phyloP scores from a whole-genome alignment of 2,329 filamentous ascomycete species.

The Sarocladium brachiariae region DNA sequence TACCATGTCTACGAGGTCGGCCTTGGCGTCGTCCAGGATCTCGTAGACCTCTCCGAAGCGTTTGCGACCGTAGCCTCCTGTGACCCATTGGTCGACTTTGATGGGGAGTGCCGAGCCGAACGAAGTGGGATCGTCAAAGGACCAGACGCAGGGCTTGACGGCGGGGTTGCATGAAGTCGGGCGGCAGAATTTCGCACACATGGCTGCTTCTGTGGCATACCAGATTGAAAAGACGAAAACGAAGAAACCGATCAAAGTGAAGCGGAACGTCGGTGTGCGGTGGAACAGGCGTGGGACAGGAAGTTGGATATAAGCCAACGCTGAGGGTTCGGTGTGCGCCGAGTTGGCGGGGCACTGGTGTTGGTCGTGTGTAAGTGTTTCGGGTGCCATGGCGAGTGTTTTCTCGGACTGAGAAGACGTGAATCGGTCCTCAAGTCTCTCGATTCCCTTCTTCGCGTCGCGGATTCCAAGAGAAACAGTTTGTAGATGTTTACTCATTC shows the following conservation, averaged over 20 bases:
- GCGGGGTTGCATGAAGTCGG: slow-evolving; percentile 39
- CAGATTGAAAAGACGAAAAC: slow-evolving; percentile 41
- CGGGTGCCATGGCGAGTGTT: slow-evolving; percentile 13
- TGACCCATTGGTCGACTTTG: slow-evolving; percentile 56
- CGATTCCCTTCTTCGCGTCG: slow-evolving; percentile 50
- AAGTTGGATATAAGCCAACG: slow-evolving; percentile 32
- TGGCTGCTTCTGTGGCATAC: slow-evolving; percentile 46
- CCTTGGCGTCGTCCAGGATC: slow-evolving; percentile 38
- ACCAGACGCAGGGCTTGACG: slow-evolving; percentile 44
- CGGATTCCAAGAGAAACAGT: slow-evolving; percentile 46
- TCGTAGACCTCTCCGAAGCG: slow-evolving; percentile 31
- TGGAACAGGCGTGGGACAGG: slow-evolving; percentile 41
- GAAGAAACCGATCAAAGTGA: slow-evolving; percentile 42
- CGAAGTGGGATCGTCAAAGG: slow-evolving; percentile 45
- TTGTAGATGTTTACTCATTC: slow-evolving; percentile 47
- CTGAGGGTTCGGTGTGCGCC: slow-evolving; percentile 3
- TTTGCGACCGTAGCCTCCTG: slow-evolving; percentile 41
- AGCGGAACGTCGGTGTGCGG: slow-evolving; percentile 34
- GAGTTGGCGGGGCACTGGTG: slow-evolving; percentile 11
- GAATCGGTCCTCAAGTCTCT: slow-evolving; percentile 42
- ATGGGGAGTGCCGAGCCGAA: slow-evolving; percentile 55
- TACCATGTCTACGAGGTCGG: slow-evolving; percentile 40
- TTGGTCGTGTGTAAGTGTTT: slow-evolving; percentile 11
- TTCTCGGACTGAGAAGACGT: slow-evolving; percentile 37
- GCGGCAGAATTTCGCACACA: slow-evolving; percentile 48